Evolutionary conservation across 2,329 filamentous ascomycete genomes (phyloP).

Genomic region (Talaromyces rugulosus): DNA sequence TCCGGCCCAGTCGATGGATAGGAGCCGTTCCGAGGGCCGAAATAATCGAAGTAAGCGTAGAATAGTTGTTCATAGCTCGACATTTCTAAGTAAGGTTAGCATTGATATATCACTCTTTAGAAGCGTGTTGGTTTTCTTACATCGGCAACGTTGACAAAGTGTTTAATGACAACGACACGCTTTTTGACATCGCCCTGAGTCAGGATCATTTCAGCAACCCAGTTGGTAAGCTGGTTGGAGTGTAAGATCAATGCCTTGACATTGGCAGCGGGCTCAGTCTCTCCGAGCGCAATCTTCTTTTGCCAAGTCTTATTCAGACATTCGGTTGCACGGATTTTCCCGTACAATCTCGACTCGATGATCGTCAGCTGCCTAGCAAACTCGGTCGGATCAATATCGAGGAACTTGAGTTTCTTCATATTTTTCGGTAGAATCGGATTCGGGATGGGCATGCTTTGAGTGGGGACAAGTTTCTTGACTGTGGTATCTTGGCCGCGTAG

Average conservation of each 20-base stretch:
- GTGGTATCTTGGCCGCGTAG: constrained; percentile 83
- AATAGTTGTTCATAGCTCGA: constrained; percentile 89
- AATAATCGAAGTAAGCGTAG: constrained; percentile 94
- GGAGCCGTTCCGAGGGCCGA: constrained; percentile 91
- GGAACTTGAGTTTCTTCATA: constrained; percentile 98
- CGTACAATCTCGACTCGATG: constrained; percentile 90
- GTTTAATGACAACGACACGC: constrained; percentile 94
- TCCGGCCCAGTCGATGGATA: constrained; percentile 87
- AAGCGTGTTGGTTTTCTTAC: constrained; percentile 44
- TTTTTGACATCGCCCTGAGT: constrained; percentile 93
- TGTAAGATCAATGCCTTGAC: constrained; percentile 95
- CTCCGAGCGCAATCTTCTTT: constrained; percentile 75
- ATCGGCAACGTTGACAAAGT: constrained; percentile 94
- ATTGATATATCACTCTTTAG: constrained; percentile 9
- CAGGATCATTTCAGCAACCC: constrained; percentile 98
- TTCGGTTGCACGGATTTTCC: constrained; percentile 92
- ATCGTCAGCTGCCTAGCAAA: constrained; percentile 98
- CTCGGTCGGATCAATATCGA: constrained; percentile 92
- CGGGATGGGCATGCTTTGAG: constrained; percentile 75
- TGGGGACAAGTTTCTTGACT: constrained; percentile 81
- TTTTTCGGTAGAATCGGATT: constrained; percentile 94
- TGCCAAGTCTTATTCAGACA: constrained; percentile 99
- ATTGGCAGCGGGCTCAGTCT: constrained; percentile 77
- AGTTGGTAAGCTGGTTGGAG: constrained; percentile 98
- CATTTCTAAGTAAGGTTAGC: constrained; percentile 66